These are phyloP conservation scores for Thielaviopsis ethacetica DNA, from an alignment of 2,329 filamentous ascomycete species.

Conservation along the genomic window DNA sequence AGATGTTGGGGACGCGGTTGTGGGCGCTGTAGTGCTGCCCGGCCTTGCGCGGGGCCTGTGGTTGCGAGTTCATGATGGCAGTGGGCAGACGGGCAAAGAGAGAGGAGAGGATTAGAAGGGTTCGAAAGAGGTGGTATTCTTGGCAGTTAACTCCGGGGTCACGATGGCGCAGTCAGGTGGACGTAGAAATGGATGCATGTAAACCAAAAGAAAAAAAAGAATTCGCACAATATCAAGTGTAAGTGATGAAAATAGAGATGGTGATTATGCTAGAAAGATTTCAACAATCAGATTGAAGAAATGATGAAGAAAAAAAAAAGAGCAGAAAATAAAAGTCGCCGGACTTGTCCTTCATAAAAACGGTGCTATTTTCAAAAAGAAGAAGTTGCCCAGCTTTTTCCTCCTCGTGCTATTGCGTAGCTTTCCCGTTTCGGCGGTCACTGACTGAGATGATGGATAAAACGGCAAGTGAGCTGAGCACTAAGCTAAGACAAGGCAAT, in stretches of 20 bases:
- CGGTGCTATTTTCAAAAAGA: neutral
- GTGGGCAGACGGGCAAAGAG: constrained; percentile 12
- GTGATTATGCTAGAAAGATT: neutral
- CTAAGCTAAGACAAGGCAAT: neutral
- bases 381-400: neutral
- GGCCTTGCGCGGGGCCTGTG: constrained; percentile 17
- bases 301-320: neutral
- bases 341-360: neutral
- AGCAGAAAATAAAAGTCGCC: neutral
- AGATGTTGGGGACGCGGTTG: constrained; percentile 78
- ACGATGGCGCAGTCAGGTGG: neutral
- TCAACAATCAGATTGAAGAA: neutral
- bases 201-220: too few relatives aligned
- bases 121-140: neutral
- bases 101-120: neutral
- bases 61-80: constrained; percentile 25
- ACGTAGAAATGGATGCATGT: neutral
- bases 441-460: neutral
- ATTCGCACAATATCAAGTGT: too few relatives aligned
- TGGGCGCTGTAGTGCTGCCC: constrained; percentile 62
- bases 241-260: neutral
- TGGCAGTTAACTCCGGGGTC: neutral
- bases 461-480: neutral
- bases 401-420: neutral
- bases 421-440: neutral